These are phyloP conservation scores for Pseudoneurospora amorphoporcata DNA, from an alignment of 495 filamentous ascomycete species.

Conservation along the genomic window DNA sequence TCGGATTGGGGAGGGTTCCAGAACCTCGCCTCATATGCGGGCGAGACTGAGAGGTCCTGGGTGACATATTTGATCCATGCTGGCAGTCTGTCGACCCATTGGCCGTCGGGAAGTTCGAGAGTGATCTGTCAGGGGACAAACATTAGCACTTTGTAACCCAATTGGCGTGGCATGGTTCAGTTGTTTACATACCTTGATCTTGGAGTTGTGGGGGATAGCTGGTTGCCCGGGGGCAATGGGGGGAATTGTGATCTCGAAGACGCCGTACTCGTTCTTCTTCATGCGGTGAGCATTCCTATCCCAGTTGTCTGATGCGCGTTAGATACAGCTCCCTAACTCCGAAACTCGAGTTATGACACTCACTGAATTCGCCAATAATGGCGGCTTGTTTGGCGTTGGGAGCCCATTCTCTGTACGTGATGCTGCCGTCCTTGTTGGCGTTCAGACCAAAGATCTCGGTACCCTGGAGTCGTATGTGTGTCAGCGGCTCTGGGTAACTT, in stretches of 20 bases:
- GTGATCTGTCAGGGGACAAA: slow-evolving; percentile 51
- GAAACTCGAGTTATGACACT: slow-evolving; percentile 1
- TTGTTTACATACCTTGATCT: slow-evolving; percentile 65
- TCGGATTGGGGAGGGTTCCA: slow-evolving; percentile 82
- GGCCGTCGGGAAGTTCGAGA: slow-evolving; percentile 65
- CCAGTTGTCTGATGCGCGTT: slow-evolving; percentile 62
- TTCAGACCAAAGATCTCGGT: slow-evolving; percentile 80
- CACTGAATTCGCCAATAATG: slow-evolving; percentile 95
- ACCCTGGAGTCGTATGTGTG: slow-evolving; percentile 41
- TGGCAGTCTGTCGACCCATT: slow-evolving; percentile 78
- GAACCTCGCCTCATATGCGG: slow-evolving; percentile 87
- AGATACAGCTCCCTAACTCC: neutral
- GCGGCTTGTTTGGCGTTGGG: slow-evolving; percentile 75
- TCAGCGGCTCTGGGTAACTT: slow-evolving; percentile 4
- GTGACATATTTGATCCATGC: slow-evolving; percentile 97
- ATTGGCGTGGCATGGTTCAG: neutral
- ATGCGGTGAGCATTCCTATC: slow-evolving; percentile 71
- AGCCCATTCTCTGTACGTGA: slow-evolving; percentile 93
- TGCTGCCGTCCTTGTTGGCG: slow-evolving; percentile 67
- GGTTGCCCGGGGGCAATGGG: slow-evolving; percentile 58
- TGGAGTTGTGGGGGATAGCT: slow-evolving; percentile 84
- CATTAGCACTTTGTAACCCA: slow-evolving; percentile 6
- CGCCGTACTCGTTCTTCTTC: slow-evolving; percentile 75
- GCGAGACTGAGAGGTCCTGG: slow-evolving; percentile 80
- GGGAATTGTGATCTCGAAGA: slow-evolving; percentile 75